Evolutionary conservation across 2,329 filamentous ascomycete genomes (phyloP).

Genomic region (Hymenoscyphus linearis): DNA sequence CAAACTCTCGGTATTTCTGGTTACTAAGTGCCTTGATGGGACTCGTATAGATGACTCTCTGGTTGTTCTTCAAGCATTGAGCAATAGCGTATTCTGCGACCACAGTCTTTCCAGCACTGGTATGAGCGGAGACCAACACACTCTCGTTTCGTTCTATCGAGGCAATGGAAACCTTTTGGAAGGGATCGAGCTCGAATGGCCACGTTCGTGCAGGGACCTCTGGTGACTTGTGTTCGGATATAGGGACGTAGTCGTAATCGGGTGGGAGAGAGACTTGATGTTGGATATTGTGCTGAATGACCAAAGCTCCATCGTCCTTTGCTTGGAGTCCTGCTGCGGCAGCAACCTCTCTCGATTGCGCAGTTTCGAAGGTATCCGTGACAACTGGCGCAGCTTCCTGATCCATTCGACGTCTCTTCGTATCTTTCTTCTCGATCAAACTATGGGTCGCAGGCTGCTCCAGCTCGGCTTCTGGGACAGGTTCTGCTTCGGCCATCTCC

Average conservation of each 20-base stretch:
- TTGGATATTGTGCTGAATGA: conserved; percentile 94
- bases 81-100: conserved; percentile 98
- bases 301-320: conserved; percentile 51
- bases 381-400: conserved; percentile 71
- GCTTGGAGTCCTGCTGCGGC: conserved; percentile 39
- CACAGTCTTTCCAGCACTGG: conserved; percentile 95
- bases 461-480: conserved; percentile 15
- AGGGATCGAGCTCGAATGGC: conserved; percentile 91
- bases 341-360: conserved; percentile 85
- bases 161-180: conserved; percentile 89
- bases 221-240: conserved; percentile 89
- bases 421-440: conserved; percentile 44
- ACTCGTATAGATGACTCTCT: conserved; percentile 98
- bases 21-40: conserved; percentile 98
- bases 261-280: conserved; percentile 95
- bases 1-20: conserved; percentile 97
- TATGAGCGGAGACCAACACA: conserved; percentile 94
- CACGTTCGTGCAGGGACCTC: conserved; percentile 78
- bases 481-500: conserved; percentile 45
- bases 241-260: conserved; percentile 90
- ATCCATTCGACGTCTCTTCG: conserved; percentile 60
- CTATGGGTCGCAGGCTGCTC: conserved; percentile 37
- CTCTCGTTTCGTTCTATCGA: conserved; percentile 96
- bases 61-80: conserved; percentile 93
- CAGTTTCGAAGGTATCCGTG: conserved; percentile 91